Evolutionary conservation across 805 yeast genomes (phyloP).

Genomic region (Nematodospora valgi): DNA sequence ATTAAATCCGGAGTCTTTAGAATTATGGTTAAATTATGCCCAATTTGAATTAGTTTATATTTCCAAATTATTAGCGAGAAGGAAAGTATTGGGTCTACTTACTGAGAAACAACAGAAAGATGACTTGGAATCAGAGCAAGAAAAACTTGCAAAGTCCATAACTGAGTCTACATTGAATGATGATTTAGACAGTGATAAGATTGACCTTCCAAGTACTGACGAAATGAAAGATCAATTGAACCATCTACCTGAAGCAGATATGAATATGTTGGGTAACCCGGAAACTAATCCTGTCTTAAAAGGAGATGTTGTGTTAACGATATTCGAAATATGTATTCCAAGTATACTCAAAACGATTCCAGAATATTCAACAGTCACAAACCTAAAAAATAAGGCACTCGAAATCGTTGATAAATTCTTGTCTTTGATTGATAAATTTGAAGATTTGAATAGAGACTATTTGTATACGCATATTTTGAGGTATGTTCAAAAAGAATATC

Average conservation of each 20-base stretch:
- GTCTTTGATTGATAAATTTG: constrained; percentile 63
- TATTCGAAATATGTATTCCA: constrained; percentile 36
- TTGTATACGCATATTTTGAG: constrained; percentile 62
- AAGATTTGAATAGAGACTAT: constrained; percentile 64
- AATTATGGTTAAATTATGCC: constrained; percentile 81
- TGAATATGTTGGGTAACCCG: constrained; percentile 80
- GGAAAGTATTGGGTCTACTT: constrained; percentile 75
- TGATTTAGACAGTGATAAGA: constrained; percentile 36
- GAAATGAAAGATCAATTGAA: constrained; percentile 60
- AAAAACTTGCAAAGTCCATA: constrained; percentile 36
- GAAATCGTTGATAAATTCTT: constrained; percentile 43
- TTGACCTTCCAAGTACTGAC: constrained; percentile 51
- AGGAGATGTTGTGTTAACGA: constrained; percentile 46
- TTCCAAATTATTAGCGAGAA: constrained; percentile 76
- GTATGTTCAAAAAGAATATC: constrained; percentile 43
- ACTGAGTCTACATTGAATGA: constrained; percentile 21
- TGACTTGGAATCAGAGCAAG: constrained; percentile 34
- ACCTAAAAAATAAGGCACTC: constrained; percentile 38
- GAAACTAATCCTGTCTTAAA: constrained; percentile 72
- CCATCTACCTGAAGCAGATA: constrained; percentile 80
- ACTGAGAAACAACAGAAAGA: constrained; percentile 66
- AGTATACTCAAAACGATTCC: constrained; percentile 25
- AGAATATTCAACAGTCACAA: constrained; percentile 18
- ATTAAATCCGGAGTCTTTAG: constrained; percentile 70
- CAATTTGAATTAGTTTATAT: constrained; percentile 86